These are phyloP conservation scores for Dovyalis caffra DNA, from an alignment of 345 rosid species.

Conservation along the genomic window DNA sequence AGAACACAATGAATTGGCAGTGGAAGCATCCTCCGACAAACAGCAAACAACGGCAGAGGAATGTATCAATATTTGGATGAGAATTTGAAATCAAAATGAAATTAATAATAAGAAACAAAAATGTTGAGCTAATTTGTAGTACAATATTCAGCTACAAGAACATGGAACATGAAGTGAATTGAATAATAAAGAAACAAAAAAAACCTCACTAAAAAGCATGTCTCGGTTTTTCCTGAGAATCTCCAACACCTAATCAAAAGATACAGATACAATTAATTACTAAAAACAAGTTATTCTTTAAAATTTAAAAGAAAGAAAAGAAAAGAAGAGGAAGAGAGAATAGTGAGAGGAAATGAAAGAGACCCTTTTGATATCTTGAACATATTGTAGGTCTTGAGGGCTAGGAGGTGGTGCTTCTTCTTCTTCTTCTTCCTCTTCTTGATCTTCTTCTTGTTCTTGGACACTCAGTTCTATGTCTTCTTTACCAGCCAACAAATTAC, in stretches of 20 bases:
- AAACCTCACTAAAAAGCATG: constrained; percentile 85
- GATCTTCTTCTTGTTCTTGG: constrained; percentile 15
- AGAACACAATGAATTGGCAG: background rate
- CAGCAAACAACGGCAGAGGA: background rate
- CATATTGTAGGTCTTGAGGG: constrained; percentile 40
- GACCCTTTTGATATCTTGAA: constrained; percentile 48
- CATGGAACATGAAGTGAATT: background rate
- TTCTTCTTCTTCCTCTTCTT: constrained; percentile 16
- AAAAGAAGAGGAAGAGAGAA: background rate
- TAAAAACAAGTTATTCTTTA: background rate
- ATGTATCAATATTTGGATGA: background rate
- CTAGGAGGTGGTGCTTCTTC: constrained; percentile 27
- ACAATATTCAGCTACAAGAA: background rate
- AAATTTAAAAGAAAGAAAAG: background rate
- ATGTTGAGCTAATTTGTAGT: background rate
- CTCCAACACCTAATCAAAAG: constrained; percentile 55
- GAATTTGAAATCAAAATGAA: background rate
- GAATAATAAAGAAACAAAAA: background rate
- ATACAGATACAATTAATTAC: background rate
- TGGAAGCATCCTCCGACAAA: background rate
- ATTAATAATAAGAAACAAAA: background rate
- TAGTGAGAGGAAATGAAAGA: background rate
- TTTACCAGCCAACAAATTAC: constrained; percentile 25
- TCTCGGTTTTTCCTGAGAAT: constrained; percentile 84
- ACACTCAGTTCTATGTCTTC: constrained; percentile 37